Evolutionary conservation across 2,329 filamentous ascomycete genomes (phyloP), one percentile per base, ranked within the genome.

Genomic region (Ceratocystis albifundus): DNA sequence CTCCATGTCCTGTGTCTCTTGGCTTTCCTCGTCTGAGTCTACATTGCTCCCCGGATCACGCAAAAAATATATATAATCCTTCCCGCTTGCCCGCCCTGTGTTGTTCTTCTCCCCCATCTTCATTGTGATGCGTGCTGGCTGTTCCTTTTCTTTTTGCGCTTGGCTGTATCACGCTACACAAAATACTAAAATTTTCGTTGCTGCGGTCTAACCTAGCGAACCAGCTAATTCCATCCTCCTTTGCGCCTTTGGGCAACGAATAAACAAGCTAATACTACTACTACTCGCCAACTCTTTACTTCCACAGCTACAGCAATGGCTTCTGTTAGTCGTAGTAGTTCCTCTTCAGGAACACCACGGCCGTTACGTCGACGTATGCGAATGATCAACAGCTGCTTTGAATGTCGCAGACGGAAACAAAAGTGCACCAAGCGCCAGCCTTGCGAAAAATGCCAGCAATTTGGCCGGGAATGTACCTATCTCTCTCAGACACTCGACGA

Each of bases 341-440:
- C 61, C 7, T 36, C 59, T 41, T 22, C 59, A 41, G 15, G 44
- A 50, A 5, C 61, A 15, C 59, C 17, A 12, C 25, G 41, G 68
- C 78, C 78, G 2, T 82, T 84, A 68, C 79, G 82, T 41, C 78
- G 85, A 57, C 79, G 85, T 69, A 82, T 87, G 77, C 80, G 84
- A 71, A 82, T 87, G 78, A 86, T 89, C 74, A 82, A 82, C 69
- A 87, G 84, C 32, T 89, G 86, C 73, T 80, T 87, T 44, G 84
- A 88, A 74, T 90, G 87, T 72, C 82, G 89, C 48, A 83, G 88
- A 25, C 82, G 89, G 50, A 93, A 93, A 75, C 78, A 91, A 66
- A 89, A 88, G 74, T 93, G 89, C 76, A 86, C 89, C 76, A 90
- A 89, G 75, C 79, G 74, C 22, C 81, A 87, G 63, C 87, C 89